Base-by-base conservation (phyloP, 2,329 filamentous ascomycete genomes). In the Aspergillus ustus region DNA sequence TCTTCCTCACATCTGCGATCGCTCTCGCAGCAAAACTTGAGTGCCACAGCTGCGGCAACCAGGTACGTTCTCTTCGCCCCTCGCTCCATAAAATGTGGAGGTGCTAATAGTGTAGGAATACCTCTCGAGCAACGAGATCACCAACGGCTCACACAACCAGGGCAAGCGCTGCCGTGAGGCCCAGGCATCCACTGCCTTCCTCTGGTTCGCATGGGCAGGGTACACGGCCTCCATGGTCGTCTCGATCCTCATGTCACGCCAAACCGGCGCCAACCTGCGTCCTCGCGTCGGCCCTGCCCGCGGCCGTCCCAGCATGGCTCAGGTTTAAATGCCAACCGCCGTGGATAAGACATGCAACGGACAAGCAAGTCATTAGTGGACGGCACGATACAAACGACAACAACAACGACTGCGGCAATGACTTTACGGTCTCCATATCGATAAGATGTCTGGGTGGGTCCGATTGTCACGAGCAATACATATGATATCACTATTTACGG, bases 181-280 rank as follows among this genome's bases (percentile, higher is more conserved):
- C 9, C 81, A 84, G 69, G 82, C 83, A 5, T 70, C 79, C 2
- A 75, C 73, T 22, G 82, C 82, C 0, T 85, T 85, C 74, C 73
- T 84, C 52, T 85, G 81, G 81, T 83, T 85, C 64, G 74, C 72
- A 8, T 84, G 78, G 73, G 78, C 74, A 44, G 68, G 77, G 5
- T 84, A 78, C 63, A 71, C 78, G 48, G 75, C 69, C 5, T 80
- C 78, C 7, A 64, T 79, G 52, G 61, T 80, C 57, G 66, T 81
- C 56, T 81, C 79, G 1, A 58, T 76, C 61, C 63, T 82, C 49
- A 66, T 70, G 60, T 67, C 73, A 20, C 75, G 77, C 52, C 68
- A 73, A 7, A 60, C 72, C 7, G 71, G 69, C 49, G 69, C 69
- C 52, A 76, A 75, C 69, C 63, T 76, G 63, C 75, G 76, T 52